Evolutionary conservation across 148 eudicot species (phyloP).

Genomic region (Fallopia convolvulus): DNA sequence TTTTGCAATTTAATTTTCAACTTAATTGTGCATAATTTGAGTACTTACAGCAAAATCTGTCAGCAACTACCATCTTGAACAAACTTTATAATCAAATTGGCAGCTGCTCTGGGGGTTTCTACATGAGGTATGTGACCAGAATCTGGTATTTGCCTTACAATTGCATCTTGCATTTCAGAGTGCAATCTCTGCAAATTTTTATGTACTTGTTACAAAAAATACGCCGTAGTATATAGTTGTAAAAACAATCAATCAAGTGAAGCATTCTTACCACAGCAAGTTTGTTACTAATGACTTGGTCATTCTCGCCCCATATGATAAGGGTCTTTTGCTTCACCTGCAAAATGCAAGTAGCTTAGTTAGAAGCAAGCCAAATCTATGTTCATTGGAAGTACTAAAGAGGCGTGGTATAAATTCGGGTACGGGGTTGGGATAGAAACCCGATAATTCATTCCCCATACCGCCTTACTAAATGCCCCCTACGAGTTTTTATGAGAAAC

Average conservation of each 20-base stretch:
- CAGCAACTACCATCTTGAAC: conserved; percentile 19
- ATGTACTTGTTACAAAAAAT: neutral
- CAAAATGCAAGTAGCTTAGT: conserved; percentile 1
- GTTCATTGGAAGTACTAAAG: neutral
- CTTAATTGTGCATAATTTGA: too few relatives aligned
- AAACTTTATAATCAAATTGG: conserved; percentile 54
- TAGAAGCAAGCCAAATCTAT: neutral
- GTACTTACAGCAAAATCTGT: neutral
- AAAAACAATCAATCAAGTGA: neutral
- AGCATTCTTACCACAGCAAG: conserved; percentile 48
- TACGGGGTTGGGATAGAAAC: too few relatives aligned
- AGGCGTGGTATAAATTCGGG: too few relatives aligned
- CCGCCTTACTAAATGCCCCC: too few relatives aligned
- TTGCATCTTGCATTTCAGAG: conserved; percentile 59
- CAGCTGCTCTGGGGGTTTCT: conserved; percentile 56
- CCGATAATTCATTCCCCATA: too few relatives aligned
- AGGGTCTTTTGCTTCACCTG: conserved; percentile 74
- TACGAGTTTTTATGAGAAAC: too few relatives aligned
- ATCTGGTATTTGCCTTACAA: conserved; percentile 62
- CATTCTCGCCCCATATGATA: conserved; percentile 86
- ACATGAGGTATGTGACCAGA: conserved; percentile 93
- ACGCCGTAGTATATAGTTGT: neutral
- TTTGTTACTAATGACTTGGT: conserved; percentile 68
- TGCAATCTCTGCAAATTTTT: conserved; percentile 54
- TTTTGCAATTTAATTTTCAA: neutral